These are phyloP conservation scores for Mycena alexandri DNA, from an alignment of 768 basidiomycete genomes.

Conservation along the genomic window DNA sequence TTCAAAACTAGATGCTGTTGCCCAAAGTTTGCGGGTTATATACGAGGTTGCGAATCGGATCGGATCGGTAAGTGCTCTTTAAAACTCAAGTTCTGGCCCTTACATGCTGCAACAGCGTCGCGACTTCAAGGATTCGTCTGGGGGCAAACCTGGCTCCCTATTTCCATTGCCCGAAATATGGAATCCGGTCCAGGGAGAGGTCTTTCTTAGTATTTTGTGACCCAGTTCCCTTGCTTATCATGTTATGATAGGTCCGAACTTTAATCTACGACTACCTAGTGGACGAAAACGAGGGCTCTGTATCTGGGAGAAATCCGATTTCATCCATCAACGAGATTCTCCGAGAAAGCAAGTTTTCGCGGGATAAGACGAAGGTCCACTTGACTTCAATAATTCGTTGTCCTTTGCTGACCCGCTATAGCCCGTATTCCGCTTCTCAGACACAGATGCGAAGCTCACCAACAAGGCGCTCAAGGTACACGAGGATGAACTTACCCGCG, in stretches of 20 bases:
- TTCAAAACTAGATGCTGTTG: conserved; percentile 94
- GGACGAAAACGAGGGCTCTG: conserved; percentile 88
- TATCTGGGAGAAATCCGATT: conserved; percentile 87
- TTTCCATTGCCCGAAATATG: conserved; percentile 92
- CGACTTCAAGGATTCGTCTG: conserved; percentile 90
- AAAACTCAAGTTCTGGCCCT: not conserved
- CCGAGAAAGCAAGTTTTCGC: conserved; percentile 80
- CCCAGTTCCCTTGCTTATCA: conserved; percentile 20
- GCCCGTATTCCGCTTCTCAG: conserved; percentile 92
- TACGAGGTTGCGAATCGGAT: conserved; percentile 94
- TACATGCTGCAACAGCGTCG: conserved; percentile 67
- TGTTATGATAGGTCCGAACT: conserved; percentile 73
- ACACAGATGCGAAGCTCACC: conserved; percentile 84
- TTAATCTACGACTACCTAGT: conserved; percentile 91
- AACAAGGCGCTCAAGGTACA: conserved; percentile 76
- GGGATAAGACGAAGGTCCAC: conserved; percentile 84
- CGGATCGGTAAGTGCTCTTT: conserved; percentile 79
- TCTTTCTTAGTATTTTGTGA: conserved; percentile 47
- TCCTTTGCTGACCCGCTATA: conserved; percentile 46
- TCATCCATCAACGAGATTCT: conserved; percentile 95
- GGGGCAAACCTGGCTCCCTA: conserved; percentile 78
- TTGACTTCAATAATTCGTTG: not conserved
- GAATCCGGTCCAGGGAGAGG: conserved; percentile 91
- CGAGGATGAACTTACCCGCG: conserved; percentile 87
- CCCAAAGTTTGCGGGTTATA: conserved; percentile 90